Percentiles rank a stretch among this genome's conserved stretches.
Conservation (phyloP, 73 alveolate genomes). For the Uronychia binucleata region DNA sequence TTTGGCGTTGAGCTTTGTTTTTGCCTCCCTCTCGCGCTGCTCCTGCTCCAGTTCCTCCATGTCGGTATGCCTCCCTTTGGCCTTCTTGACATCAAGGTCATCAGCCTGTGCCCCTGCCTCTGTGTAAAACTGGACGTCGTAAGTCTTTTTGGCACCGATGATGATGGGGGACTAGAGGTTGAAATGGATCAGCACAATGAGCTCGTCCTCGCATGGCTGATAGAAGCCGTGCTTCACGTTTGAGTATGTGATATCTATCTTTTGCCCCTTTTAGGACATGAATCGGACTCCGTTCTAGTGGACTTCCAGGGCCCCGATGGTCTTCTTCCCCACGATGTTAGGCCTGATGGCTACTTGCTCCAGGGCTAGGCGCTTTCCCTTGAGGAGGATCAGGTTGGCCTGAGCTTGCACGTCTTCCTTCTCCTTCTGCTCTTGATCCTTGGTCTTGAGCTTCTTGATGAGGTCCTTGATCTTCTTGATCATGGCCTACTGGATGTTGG, state of each 20-base stretch:
- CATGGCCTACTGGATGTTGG: constrained; percentile 48
- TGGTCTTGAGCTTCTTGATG: constrained; percentile 80
- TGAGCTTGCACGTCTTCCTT: constrained; percentile 74
- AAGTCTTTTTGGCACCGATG: constrained; percentile 86
- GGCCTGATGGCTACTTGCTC: constrained; percentile 88
- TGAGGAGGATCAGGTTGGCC: constrained; percentile 69
- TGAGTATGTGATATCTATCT: constrained; percentile 85
- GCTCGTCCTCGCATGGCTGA: constrained; percentile 93
- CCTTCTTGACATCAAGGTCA: constrained; percentile 87
- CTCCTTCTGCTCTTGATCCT: constrained; percentile 83
- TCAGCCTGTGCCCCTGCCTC: constrained; percentile 95
- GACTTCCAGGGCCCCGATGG: constrained; percentile 88
- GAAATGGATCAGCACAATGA: constrained; percentile 93
- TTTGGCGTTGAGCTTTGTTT: constrained; percentile 77
- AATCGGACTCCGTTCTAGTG: constrained; percentile 95
- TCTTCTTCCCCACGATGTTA: constrained; percentile 82
- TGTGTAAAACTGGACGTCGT: constrained; percentile 90
- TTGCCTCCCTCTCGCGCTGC: constrained; percentile 85
- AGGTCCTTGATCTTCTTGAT: constrained; percentile 78
- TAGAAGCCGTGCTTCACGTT: constrained; percentile 93
- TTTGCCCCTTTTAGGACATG: constrained; percentile 81
- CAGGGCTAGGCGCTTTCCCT: constrained; percentile 78
- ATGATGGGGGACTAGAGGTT: constrained; percentile 84
- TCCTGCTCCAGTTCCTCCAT: constrained; percentile 96
- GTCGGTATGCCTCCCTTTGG: constrained; percentile 78